Evolutionary conservation across 1,139 yeast genomes (phyloP).

Genomic region (Barnettozyma hawaiiensis): DNA sequence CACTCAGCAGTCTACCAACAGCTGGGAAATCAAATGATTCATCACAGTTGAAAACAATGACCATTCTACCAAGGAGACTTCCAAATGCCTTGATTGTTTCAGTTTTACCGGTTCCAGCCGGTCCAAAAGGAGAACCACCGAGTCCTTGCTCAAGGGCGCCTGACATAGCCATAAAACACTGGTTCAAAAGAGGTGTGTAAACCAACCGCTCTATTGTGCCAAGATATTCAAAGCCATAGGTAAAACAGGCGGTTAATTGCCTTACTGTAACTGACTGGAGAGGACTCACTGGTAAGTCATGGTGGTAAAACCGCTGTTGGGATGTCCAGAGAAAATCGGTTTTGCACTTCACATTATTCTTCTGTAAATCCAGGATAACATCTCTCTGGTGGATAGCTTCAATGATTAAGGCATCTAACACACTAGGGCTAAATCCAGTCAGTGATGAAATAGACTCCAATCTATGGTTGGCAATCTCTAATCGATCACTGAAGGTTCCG

Average conservation of each 20-base stretch:
- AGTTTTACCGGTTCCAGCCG: slow-evolving; percentile 98
- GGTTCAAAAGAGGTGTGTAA: slow-evolving; percentile 65
- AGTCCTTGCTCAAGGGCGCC: slow-evolving; percentile 66
- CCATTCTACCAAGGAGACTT: slow-evolving; percentile 72
- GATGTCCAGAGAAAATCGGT: slow-evolving; percentile 43
- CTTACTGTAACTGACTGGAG: slow-evolving; percentile 38
- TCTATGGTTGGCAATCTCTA: slow-evolving; percentile 12
- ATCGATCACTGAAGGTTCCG: slow-evolving; percentile 11
- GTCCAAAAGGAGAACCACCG: slow-evolving; percentile 95
- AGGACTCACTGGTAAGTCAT: slow-evolving; percentile 28
- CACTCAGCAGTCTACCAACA: slow-evolving; percentile 71
- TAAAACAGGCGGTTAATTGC: slow-evolving; percentile 48
- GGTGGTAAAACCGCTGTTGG: slow-evolving; percentile 48
- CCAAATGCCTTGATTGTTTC: slow-evolving; percentile 88
- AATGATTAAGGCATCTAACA: slow-evolving; percentile 54
- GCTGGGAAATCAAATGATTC: slow-evolving; percentile 81
- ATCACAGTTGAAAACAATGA: slow-evolving; percentile 85
- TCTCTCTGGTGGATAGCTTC: slow-evolving; percentile 63
- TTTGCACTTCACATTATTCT: slow-evolving; percentile 14
- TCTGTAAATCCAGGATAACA: slow-evolving; percentile 30
- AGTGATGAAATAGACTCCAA: slow-evolving; percentile 29
- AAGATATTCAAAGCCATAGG: slow-evolving; percentile 77
- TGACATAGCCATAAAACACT: slow-evolving; percentile 63
- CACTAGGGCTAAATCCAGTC: slow-evolving; percentile 32
- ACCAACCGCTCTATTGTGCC: slow-evolving; percentile 76